phyloP scores from a whole-genome alignment of 495 filamentous ascomycete species.

The Oleoguttula mirabilis region DNA sequence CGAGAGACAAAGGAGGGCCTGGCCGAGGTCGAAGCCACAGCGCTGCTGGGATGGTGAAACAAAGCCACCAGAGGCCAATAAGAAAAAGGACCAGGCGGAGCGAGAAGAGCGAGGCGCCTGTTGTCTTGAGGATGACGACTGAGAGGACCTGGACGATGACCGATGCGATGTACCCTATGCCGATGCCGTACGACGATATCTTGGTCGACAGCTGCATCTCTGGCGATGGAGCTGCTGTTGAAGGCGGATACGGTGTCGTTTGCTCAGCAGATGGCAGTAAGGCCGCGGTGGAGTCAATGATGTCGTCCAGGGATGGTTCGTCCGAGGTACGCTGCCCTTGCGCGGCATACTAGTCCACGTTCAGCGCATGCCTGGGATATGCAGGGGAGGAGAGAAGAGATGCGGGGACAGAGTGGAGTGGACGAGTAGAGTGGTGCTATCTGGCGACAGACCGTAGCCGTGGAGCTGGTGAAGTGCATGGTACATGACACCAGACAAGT shows the following conservation, averaged over 20 bases:
- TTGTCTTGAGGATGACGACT: conserved; percentile 26
- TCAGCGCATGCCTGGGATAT: conserved; percentile 1
- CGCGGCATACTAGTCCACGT: neutral
- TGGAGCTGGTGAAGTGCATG: too few relatives aligned
- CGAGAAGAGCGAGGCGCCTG: conserved; percentile 19
- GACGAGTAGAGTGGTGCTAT: too few relatives aligned
- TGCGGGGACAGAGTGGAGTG: too few relatives aligned
- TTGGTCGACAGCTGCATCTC: conserved; percentile 32
- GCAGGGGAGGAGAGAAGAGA: too few relatives aligned
- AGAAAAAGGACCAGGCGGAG: conserved; percentile 51
- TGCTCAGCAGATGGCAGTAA: conserved; percentile 21
- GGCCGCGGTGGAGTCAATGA: conserved; percentile 23
- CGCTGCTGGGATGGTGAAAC: conserved; percentile 79
- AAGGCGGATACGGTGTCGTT: conserved; percentile 19
- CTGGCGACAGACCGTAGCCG: too few relatives aligned
- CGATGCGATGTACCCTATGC: conserved; percentile 33
- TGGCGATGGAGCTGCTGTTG: conserved; percentile 18
- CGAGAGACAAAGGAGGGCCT: conserved; percentile 57
- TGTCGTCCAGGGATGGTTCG: conserved; percentile 14
- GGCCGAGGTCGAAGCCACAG: conserved; percentile 85
- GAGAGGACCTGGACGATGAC: conserved; percentile 30
- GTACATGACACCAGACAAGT: too few relatives aligned
- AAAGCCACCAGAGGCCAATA: conserved; percentile 88
- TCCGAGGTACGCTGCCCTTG: conserved; percentile 2
- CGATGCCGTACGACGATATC: conserved; percentile 34